Evolutionary conservation across 164 flowering plant genomes (phyloP), one percentile per base, ranked within the genome.

Genomic region (Magnolia officinalis): DNA sequence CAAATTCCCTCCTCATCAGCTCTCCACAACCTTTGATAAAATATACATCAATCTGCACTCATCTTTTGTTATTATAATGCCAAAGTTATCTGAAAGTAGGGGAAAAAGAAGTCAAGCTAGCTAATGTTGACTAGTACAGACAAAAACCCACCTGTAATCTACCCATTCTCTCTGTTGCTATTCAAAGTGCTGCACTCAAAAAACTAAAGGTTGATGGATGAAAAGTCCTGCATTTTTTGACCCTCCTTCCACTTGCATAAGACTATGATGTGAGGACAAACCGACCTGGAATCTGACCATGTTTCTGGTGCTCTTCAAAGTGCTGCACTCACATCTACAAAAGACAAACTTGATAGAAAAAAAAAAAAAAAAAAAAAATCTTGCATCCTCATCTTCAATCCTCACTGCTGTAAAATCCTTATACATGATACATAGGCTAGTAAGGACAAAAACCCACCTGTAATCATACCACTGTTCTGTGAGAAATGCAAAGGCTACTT

Each of bases 1-100:
- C 14, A 72, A 26, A 24, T 72, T 55, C 45, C 6, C 65, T 72
- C 66, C 66, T 72, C 63, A 71, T 72, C 65, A 72, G 23, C 50
- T 59, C 24, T 72, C 13, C 75, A 29, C 49, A 72, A 29, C 49
- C 66, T 58, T 4, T 63, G 20, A 37, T 72, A 26, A 26, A 58
- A 58, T 59, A 72, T 4, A 7, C 72, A 20, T 14, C 14, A 50
- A 58, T 71, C 50, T 2, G 16, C 20, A 24, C 24, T 29, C 31
- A 2, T 29, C 50, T 26, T 58, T 58, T 6, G 11, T 58, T 24
- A 29, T 29, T 58, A 18, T 29, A 7, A 59, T 16, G 24, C 49
- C 52, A 26, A 59, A 18, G 11, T 8, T 23, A 49, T 29, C 75
- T 58, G 3, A 58, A 37, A 11, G 20, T 58, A 14, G 26, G 45